Evolutionary conservation across 2,329 filamentous ascomycete genomes (phyloP), one percentile per base, ranked within the genome.

Genomic region (Proliferodiscus dingleyae): DNA sequence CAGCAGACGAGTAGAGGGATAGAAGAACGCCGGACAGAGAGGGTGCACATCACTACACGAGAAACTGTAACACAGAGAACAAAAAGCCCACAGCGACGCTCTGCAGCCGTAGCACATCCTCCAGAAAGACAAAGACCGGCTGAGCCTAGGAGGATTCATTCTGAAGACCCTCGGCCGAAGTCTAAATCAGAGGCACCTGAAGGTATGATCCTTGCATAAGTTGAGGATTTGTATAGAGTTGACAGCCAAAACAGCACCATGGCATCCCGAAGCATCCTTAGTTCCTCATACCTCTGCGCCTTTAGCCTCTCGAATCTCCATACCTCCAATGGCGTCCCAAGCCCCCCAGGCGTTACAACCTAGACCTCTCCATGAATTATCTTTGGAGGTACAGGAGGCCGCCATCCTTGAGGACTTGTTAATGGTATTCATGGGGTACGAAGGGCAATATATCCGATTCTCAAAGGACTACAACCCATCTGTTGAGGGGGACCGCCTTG

Each of bases 341-440:
- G 81, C 87, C 23, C 89, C 90, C 2, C 69, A 78, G 41, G 70
- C 77, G 6, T 72, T 89, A 39, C 82, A 87, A 34, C 85, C 87
- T 1, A 71, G 71, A 39, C 73, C 83, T 5, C 72, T 97, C 13
- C 72, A 76, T 45, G 80, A 87, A 46, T 69, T 97, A 48, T 81
- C 82, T 1, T 70, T 94, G 22, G 85, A 94, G 54, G 78, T 79
- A 2, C 93, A 98, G 65, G 93, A 98, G 68, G 80, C 82, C 19
- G 86, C 81, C 7, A 85, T 98, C 37, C 73, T 97, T 34, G 90
- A 96, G 57, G 93, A 98, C 59, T 69, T 98, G 13, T 68, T 97
- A 28, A 96, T 91, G 62, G 89, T 95, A 4, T 94, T 97, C 59
- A 96, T 98, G 90, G 93, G 93, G 19, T 95, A 89, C 53, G 93